Evolutionary conservation across 495 filamentous ascomycete species (phyloP), one percentile per base, ranked within the genome.

Genomic region (Penicillium ucsense): DNA sequence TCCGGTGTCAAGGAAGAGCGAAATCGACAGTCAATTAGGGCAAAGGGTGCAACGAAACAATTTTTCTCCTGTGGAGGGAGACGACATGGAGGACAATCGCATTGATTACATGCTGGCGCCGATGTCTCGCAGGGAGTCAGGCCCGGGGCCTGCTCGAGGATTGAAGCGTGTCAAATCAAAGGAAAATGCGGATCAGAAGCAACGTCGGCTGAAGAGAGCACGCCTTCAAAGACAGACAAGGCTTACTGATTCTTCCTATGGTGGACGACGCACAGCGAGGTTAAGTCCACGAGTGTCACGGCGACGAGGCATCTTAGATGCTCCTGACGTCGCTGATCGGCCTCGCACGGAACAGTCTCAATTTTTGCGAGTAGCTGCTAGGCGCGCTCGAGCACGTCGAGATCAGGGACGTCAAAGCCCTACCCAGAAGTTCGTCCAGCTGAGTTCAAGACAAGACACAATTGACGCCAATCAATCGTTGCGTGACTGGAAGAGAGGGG

Each of bases 291-390:
- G 32, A 6, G 30, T 42, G 53, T 32, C 34, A 56, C 84, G 80
- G n/a, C 65, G 60, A 31, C 62, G 91, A 32, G 78, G 85, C 44
- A 81, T 91, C 43, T 50, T 95, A 27, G 89, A 95, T 74, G 80
- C 82, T 31, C 71, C 79, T 33, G 76, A 68, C 54, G 67, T 67
- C 33, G 62, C 57, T 32, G 45, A 45, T 33, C 47, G 48, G 41
- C 43, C 63, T 43, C 55, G 50, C 12, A 48, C 52, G 8, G 51
- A 67, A 10, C 62, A 70, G 5, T 90, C 92, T 4, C 66, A 68
- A 31, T 97, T 97, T 57, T 67, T 96, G 20, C 81, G 80, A 43
- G 63, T 98, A 52, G 92, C 92, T 35, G 78, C 79, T 12, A 81
- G 94, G 41, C 70, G 75, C 49, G 88, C 79, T 38, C 82, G 75